Conservation (phyloP, 805 yeast genomes). For the Komagataella phaffii region DNA sequence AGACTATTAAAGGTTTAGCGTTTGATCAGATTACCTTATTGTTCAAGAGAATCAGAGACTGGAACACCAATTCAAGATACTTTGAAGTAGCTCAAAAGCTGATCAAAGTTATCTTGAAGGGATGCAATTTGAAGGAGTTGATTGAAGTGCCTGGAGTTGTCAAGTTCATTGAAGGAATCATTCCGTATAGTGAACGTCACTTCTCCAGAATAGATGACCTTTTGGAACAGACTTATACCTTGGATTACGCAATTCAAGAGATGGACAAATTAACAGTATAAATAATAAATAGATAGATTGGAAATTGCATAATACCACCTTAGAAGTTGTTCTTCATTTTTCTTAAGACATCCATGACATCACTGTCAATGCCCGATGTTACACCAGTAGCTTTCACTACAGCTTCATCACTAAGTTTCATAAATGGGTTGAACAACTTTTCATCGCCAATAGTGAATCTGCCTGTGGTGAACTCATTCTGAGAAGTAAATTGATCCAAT, state of each 20-base stretch:
- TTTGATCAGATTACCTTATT: slow-evolving; percentile 46
- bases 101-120: slow-evolving; percentile 47
- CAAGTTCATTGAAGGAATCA: slow-evolving; percentile 54
- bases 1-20: slow-evolving; percentile 41
- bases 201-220: slow-evolving; percentile 61
- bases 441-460: slow-evolving; percentile 77
- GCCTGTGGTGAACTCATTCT: slow-evolving; percentile 74
- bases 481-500: slow-evolving; percentile 35
- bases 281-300: not conserved
- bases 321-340: slow-evolving; percentile 56
- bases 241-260: slow-evolving; percentile 75
- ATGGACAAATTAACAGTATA: slow-evolving; percentile 34
- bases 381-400: slow-evolving; percentile 49
- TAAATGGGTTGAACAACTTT: slow-evolving; percentile 73
- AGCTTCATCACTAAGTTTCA: slow-evolving; percentile 57
- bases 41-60: slow-evolving; percentile 72
- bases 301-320: not conserved
- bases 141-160: slow-evolving; percentile 57
- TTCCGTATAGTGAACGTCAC: slow-evolving; percentile 88
- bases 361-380: slow-evolving; percentile 21
- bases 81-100: slow-evolving; percentile 73
- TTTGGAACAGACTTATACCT: slow-evolving; percentile 70
- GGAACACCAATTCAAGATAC: slow-evolving; percentile 85
- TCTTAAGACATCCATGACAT: slow-evolving; percentile 64
- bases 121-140: slow-evolving; percentile 40